phyloP scores from a whole-genome alignment of 371 early-diverging fungal genomes.

The Saksenaea oblongispora region DNA sequence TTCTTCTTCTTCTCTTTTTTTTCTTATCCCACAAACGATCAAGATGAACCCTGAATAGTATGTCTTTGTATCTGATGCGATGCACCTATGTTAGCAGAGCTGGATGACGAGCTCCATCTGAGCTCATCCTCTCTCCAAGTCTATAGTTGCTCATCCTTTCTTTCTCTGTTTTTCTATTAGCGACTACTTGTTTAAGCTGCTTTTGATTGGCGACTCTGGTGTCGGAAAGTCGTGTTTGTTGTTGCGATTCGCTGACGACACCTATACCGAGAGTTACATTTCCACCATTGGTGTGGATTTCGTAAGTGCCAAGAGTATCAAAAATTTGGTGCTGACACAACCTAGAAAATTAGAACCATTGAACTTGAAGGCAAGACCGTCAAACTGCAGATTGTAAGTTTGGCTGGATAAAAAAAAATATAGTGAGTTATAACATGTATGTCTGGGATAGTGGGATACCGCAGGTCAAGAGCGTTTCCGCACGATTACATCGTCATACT shows the following conservation, averaged over 20 bases:
- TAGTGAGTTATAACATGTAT: neutral
- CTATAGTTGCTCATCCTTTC: neutral
- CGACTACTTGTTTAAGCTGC: conserved; percentile 98
- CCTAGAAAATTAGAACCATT: conserved; percentile 98
- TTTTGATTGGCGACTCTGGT: conserved; percentile 98
- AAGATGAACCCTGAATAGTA: conserved; percentile 48
- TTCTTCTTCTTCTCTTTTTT: conserved; percentile 6
- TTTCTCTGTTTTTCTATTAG: conserved; percentile 36
- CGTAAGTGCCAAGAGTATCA: conserved; percentile 43
- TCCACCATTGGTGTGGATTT: conserved; percentile 99
- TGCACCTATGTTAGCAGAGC: neutral
- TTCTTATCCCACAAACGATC: neutral
- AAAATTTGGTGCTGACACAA: neutral
- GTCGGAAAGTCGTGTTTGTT: conserved; percentile 99
- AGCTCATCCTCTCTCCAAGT: neutral
- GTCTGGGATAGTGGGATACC: conserved; percentile 89
- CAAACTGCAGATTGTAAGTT: conserved; percentile 96
- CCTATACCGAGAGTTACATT: conserved; percentile 97
- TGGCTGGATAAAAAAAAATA: neutral
- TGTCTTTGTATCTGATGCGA: conserved; percentile 12
- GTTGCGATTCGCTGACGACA: conserved; percentile 98
- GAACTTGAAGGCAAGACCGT: conserved; percentile 97
- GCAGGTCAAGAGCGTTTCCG: conserved; percentile 99
- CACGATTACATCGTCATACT: conserved; percentile 98
- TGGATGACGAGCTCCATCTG: conserved; percentile 1